phyloP scores from a whole-genome alignment of 768 basidiomycete species.

The Tricholoma sp. region DNA sequence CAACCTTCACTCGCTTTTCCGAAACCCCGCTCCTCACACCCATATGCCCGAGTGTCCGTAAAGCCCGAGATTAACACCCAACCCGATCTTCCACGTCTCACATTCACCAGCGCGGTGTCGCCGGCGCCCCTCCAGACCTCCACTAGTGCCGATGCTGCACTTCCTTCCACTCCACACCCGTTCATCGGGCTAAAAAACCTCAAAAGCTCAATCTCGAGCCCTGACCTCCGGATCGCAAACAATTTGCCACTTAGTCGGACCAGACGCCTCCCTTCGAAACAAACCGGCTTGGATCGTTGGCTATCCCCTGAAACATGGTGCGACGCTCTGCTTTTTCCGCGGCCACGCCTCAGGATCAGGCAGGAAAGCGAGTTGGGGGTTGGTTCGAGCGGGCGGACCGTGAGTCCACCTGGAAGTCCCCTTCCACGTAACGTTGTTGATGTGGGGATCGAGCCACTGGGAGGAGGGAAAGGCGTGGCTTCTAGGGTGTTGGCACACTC shows the following conservation, averaged over 20 bases:
- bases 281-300: constrained; percentile 46
- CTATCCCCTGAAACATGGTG: constrained; percentile 77
- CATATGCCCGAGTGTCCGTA: constrained; percentile 45
- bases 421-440: constrained; percentile 18
- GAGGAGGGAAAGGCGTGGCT: constrained; percentile 24
- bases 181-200: constrained; percentile 23
- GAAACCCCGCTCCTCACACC: constrained; percentile 30
- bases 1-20: constrained; percentile 17
- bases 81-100: constrained; percentile 22
- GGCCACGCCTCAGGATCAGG: constrained; percentile 61
- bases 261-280: constrained; percentile 3
- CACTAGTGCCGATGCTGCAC: constrained; percentile 3
- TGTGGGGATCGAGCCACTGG: constrained; percentile 1
- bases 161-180: neutral
- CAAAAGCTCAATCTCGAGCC: constrained; percentile 59
- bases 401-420: constrained; percentile 49
- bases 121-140: constrained; percentile 11
- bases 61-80: constrained; percentile 5
- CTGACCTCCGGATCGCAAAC: constrained; percentile 42
- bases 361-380: constrained; percentile 17
- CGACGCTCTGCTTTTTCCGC: constrained; percentile 71
- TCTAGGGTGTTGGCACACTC: constrained; percentile 50
- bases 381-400: constrained; percentile 27
- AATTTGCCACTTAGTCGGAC: neutral
- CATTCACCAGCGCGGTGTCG: constrained; percentile 26